A percentile compares a stretch with the other conserved stretches of the same genome.
Evolutionary conservation across 371 early-diverging fungal genomes (phyloP).

Genomic region (Apophysomyces trapeziformis): DNA sequence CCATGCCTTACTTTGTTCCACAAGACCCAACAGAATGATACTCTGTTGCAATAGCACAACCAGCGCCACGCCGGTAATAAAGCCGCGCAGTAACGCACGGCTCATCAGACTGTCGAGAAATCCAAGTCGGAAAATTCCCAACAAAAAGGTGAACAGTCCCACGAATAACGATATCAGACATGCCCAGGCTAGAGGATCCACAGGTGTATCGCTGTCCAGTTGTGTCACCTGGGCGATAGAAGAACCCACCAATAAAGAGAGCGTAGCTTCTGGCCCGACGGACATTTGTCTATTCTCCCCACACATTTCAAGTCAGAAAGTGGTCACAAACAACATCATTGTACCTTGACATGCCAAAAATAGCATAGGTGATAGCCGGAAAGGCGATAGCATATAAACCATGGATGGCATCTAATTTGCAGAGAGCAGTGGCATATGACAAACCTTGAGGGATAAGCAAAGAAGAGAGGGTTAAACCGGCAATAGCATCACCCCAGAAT

Average conservation of each 20-base stretch:
- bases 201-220: constrained; percentile 28
- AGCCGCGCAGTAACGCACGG: constrained; percentile 85
- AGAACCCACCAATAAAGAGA: constrained; percentile 28
- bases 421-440: constrained; percentile 87
- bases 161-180: constrained; percentile 74
- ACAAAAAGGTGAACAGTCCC: constrained; percentile 80
- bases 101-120: constrained; percentile 92
- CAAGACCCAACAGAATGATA: constrained; percentile 72
- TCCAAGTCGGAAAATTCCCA: constrained; percentile 90
- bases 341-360: constrained; percentile 89
- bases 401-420: constrained; percentile 82
- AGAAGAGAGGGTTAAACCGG: constrained; percentile 88
- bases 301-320: not conserved
- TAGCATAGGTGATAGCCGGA: constrained; percentile 81
- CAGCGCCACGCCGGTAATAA: constrained; percentile 86
- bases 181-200: constrained; percentile 49
- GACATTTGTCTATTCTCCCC: not conserved
- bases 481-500: constrained; percentile 73
- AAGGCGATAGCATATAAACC: constrained; percentile 88
- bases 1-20: constrained; percentile 28
- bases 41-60: constrained; percentile 85
- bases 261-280: constrained; percentile 30
- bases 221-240: constrained; percentile 25
- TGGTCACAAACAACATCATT: not conserved
- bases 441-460: constrained; percentile 88